A percentile compares a stretch with the other conserved stretches of the same genome.
Conservation (phyloP, 805 yeast genomes). For the Kodamaea leandrae region DNA sequence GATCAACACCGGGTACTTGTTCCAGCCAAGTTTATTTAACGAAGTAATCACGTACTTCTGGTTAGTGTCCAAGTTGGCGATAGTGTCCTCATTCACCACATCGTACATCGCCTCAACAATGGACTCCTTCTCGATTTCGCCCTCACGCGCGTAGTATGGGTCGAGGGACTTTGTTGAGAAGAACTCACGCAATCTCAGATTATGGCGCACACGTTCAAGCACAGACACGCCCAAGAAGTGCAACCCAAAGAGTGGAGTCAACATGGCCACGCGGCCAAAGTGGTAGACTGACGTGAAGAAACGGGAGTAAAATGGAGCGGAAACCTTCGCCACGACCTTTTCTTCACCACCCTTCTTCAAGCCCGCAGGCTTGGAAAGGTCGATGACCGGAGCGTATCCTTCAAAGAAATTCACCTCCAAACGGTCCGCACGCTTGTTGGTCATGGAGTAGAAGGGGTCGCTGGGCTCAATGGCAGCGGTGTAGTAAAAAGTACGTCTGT, state of each 20-base stretch:
- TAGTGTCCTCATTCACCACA: slow-evolving; percentile 41
- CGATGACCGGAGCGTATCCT: slow-evolving; percentile 59
- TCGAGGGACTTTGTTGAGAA: slow-evolving; percentile 36
- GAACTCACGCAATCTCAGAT: slow-evolving; percentile 27
- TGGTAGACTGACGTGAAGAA: neutral
- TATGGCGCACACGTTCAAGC: slow-evolving; percentile 34
- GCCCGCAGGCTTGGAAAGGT: slow-evolving; percentile 44
- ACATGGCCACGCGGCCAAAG: slow-evolving; percentile 22
- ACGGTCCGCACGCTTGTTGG: slow-evolving; percentile 35
- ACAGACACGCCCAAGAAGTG: slow-evolving; percentile 49
- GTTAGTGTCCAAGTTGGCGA: slow-evolving; percentile 33
- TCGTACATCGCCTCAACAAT: slow-evolving; percentile 63
- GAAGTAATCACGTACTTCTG: slow-evolving; percentile 54
- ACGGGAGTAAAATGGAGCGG: neutral
- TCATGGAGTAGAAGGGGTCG: slow-evolving; percentile 60
- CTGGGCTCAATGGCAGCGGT: slow-evolving; percentile 65
- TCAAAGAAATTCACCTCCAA: slow-evolving; percentile 44
- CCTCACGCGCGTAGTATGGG: slow-evolving; percentile 6
- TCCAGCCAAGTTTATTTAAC: slow-evolving; percentile 64
- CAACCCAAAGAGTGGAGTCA: slow-evolving; percentile 63
- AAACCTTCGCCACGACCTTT: too few species aligned
- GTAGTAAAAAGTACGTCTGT: slow-evolving; percentile 80
- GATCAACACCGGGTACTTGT: slow-evolving; percentile 68
- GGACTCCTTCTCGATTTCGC: slow-evolving; percentile 45
- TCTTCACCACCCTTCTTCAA: slow-evolving; percentile 5